Base-by-base conservation (phyloP, 2,329 filamentous ascomycete species). In the Phialemoniopsis sp. region DNA sequence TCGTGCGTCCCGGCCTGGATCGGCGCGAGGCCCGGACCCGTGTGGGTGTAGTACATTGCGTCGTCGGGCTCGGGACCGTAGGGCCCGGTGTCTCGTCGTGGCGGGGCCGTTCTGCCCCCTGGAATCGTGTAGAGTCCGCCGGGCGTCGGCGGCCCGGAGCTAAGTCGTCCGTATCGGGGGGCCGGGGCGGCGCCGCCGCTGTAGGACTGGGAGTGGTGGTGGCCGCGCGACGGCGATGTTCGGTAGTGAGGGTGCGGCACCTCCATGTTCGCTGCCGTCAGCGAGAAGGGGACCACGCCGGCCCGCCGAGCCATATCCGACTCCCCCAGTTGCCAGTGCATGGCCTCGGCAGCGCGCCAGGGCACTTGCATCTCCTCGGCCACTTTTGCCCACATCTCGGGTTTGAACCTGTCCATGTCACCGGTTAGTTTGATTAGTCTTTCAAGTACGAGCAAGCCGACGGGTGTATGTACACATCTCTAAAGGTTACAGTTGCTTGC, bases 251-350 rank as follows among this genome's bases (percentile, higher is more conserved):
- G 58, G 38, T 67, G 55, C 26, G 51, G 33, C 33, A 44, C 40
- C 14, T 43, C 43, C 17, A 49, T 51, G 45, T 76, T 72, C 46
- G 75, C 68, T 37, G 68, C 73, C 13, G 82, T 80, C 21, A 88
- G 68, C 4, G 82, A 80, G 63, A 96, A 96, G 2, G 91, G 89
- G 8, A 87, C 83, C 29, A 93, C 89, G 33, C 93, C 93, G 32
- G 91, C 91, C 42, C 91, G 84, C 45, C 86, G 80, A 35, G 90
- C 90, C 89, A 98, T 97, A 53, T 97, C 93, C 51, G 82, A 73
- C 60, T 95, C 89, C 46, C 91, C 91, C 40, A 98, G 73, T 56
- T 95, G 87, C 91, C 93, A 98, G 64, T 97, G 93, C 90, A 96
- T 96, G 5, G 89, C 90, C 65, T 98, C 91, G 35, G 88, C 91